Percentiles rank a stretch among this genome's conserved stretches.
These are phyloP conservation scores for Fusarium secorum DNA, from an alignment of 2,329 filamentous ascomycete genomes.

Conservation along the genomic window DNA sequence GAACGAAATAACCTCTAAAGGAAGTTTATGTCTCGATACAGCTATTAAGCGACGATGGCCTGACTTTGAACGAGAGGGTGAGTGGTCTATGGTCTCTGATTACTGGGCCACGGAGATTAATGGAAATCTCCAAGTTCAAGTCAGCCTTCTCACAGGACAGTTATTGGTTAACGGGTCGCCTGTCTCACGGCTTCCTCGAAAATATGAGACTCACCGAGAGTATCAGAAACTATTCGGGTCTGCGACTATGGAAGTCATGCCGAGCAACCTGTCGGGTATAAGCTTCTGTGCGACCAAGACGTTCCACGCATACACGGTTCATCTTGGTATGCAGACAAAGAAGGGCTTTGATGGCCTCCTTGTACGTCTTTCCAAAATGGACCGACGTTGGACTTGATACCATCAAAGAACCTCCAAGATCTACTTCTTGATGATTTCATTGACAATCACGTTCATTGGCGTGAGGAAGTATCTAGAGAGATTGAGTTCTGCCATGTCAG, in stretches of 20 bases:
- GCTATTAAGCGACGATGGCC: slow-evolving; percentile 31
- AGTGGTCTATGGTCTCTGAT: slow-evolving; percentile 1
- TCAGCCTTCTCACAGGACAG: slow-evolving; percentile 22
- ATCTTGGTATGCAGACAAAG: slow-evolving; percentile 43
- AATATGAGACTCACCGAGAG: slow-evolving; percentile 2
- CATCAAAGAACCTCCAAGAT: slow-evolving; percentile 39
- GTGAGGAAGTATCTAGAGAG: slow-evolving; percentile 41
- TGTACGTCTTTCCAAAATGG: slow-evolving; percentile 40
- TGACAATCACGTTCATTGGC: slow-evolving; percentile 57
- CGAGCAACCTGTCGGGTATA: slow-evolving; percentile 43
- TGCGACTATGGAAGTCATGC: slow-evolving; percentile 27
- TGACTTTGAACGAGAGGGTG: background rate
- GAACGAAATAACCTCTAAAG: accelerated
- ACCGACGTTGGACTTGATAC: slow-evolving; percentile 44
- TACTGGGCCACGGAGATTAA: slow-evolving; percentile 22
- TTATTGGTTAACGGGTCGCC: slow-evolving; percentile 17
- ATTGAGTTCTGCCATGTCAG: slow-evolving; percentile 46
- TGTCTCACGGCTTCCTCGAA: slow-evolving; percentile 10
- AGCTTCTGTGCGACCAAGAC: slow-evolving; percentile 49
- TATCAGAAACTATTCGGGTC: slow-evolving; percentile 27
- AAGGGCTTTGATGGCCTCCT: slow-evolving; percentile 46
- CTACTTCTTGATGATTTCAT: slow-evolving; percentile 50
- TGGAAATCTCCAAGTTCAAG: background rate
- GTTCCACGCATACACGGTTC: slow-evolving; percentile 33
- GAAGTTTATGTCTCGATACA: slow-evolving; percentile 9